Conservation (phyloP, 2,329 filamentous ascomycete species). For the Cordyceps militaris region DNA sequence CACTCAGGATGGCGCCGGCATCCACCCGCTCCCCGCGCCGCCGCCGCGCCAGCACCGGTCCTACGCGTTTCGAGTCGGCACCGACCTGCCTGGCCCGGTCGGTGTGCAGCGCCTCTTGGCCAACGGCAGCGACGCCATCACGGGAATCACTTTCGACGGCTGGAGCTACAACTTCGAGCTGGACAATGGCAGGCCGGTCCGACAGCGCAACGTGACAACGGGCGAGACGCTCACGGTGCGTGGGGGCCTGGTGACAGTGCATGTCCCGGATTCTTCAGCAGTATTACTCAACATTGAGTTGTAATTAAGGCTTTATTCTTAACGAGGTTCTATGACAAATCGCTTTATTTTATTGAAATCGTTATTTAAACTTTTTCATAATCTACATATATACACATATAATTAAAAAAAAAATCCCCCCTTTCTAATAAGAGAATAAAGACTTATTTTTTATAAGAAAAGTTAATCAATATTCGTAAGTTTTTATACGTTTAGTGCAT, state of each 20-base stretch:
- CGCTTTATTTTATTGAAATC: too few species aligned
- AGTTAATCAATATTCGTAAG: too few species aligned
- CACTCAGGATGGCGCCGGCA: conserved; percentile 35
- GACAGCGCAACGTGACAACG: conserved; percentile 47
- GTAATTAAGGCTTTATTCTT: too few species aligned
- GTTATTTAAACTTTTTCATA: too few species aligned
- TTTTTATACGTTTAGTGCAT: too few species aligned
- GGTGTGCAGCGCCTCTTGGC: conserved; percentile 45
- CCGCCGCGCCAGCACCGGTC: conserved; percentile 23
- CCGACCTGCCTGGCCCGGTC: conserved; percentile 16
- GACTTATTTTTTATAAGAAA: too few species aligned
- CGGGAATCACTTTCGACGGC: conserved; percentile 55
- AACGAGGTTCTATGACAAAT: too few species aligned
- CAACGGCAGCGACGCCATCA: conserved; percentile 57
- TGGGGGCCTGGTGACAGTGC: conserved; percentile 31
- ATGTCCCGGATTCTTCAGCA: conserved; percentile 37
- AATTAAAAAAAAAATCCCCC: too few species aligned
- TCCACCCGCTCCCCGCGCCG: conserved; percentile 20
- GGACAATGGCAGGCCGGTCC: conserved; percentile 44
- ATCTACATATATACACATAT: too few species aligned
- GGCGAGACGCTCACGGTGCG: conserved; percentile 35
- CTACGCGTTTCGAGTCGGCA: conserved; percentile 34
- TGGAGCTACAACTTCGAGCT: conserved; percentile 56
- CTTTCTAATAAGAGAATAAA: too few species aligned
- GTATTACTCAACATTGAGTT: conserved; percentile 28